These are phyloP conservation scores for Oxytropis ochrocephala DNA, from an alignment of 306 rosid species.

Conservation along the genomic window DNA sequence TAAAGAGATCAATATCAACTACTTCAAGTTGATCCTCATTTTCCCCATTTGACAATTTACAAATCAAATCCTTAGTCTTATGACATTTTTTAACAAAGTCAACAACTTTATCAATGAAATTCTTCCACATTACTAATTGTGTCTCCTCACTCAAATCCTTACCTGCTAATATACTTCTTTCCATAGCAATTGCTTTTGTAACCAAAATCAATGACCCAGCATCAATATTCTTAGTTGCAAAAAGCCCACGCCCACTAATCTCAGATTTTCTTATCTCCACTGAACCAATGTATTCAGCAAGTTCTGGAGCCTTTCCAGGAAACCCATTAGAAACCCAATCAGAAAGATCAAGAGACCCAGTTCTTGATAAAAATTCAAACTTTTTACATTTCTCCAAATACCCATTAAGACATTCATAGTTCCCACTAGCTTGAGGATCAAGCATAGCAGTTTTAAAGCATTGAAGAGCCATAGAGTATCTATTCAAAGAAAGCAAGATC, in stretches of 20 bases:
- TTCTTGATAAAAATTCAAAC: slow-evolving; percentile 54
- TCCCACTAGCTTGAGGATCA: slow-evolving; percentile 43
- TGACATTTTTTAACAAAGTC: slow-evolving; percentile 37
- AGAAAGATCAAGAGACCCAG: slow-evolving; percentile 71
- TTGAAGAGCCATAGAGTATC: slow-evolving; percentile 52
- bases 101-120: slow-evolving; percentile 49
- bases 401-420: slow-evolving; percentile 42
- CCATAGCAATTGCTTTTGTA: slow-evolving; percentile 62
- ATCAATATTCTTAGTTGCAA: slow-evolving; percentile 61
- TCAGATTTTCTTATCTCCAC: slow-evolving; percentile 63
- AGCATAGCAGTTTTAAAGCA: slow-evolving; percentile 53
- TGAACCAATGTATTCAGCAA: slow-evolving; percentile 60
- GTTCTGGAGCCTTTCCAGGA: slow-evolving; percentile 57
- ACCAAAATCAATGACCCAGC: slow-evolving; percentile 60
- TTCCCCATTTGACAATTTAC: slow-evolving; percentile 58
- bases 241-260: slow-evolving; percentile 71
- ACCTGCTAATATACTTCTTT: slow-evolving; percentile 63
- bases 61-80: slow-evolving; percentile 40
- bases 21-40: slow-evolving; percentile 61
- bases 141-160: slow-evolving; percentile 63
- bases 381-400: slow-evolving; percentile 64
- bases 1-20: slow-evolving; percentile 48
- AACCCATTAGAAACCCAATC: slow-evolving; percentile 67
- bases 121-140: slow-evolving; percentile 87
- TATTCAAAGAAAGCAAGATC: slow-evolving; percentile 55